Percentiles rank a stretch among this genome's conserved stretches.
phyloP scores from a whole-genome alignment of 805 yeast species.

The Ogataea philodendri region DNA sequence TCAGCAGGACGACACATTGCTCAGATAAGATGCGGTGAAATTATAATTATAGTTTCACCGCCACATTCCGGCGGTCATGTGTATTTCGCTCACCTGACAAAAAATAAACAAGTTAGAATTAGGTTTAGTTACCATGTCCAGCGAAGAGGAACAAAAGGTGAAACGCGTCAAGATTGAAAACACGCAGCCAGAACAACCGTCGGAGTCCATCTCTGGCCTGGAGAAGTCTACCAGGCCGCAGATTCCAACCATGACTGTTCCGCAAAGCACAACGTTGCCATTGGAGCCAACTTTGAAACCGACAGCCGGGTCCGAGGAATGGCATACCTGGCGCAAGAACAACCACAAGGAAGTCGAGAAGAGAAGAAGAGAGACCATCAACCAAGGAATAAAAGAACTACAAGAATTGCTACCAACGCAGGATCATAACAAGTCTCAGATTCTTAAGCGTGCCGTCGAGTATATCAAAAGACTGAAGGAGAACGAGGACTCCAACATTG shows the following conservation, averaged over 20 bases:
- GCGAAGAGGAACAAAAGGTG: conserved; percentile 13
- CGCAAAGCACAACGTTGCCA: conserved; percentile 21
- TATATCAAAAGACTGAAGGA: conserved; percentile 87
- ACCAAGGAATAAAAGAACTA: conserved; percentile 78
- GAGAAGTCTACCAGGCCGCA: conserved; percentile 7
- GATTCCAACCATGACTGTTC: conserved; percentile 26
- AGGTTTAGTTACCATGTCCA: conserved; percentile 8
- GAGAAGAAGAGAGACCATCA: conserved; percentile 85
- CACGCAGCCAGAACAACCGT: conserved; percentile 3
- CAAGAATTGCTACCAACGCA: conserved; percentile 76
- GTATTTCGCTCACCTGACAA: conserved; percentile 24
- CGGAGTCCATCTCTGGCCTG: neutral
- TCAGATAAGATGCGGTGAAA: neutral
- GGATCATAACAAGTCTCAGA: conserved; percentile 88
- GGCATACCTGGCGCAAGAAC: conserved; percentile 79
- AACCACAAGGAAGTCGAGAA: conserved; percentile 96
- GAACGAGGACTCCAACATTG: conserved; percentile 83
- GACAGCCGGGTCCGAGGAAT: conserved; percentile 72
- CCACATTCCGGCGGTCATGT: conserved; percentile 16
- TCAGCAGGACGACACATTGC: conserved; percentile 38
- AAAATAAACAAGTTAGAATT: conserved; percentile 5
- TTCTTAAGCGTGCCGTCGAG: conserved; percentile 83
- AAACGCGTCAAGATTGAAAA: conserved; percentile 16
- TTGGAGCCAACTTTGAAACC: conserved; percentile 43
- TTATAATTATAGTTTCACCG: neutral